A percentile compares a stretch with the other conserved stretches of the same genome.
These are phyloP conservation scores for Amanita pallidorosea DNA, from an alignment of 768 basidiomycete genomes.

Conservation along the genomic window DNA sequence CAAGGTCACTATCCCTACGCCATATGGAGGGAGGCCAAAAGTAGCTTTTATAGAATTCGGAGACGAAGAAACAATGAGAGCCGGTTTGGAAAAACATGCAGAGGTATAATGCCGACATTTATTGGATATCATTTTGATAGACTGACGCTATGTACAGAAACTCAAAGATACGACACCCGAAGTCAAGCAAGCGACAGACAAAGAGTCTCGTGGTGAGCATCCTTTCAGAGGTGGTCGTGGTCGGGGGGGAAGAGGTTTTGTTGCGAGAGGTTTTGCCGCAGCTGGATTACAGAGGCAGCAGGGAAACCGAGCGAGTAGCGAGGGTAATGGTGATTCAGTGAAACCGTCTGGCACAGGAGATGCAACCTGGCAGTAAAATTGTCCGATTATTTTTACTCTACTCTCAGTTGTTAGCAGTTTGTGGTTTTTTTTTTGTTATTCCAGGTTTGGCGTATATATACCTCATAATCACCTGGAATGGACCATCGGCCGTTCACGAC, in stretches of 20 bases:
- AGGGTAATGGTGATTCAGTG: conserved; percentile 10
- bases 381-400: neutral
- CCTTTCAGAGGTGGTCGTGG: conserved; percentile 24
- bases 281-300: conserved; percentile 40
- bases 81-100: conserved; percentile 62
- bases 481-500: no score
- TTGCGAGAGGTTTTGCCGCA: conserved; percentile 49
- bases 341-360: conserved; percentile 3
- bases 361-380: neutral
- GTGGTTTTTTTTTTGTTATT: neutral
- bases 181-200: conserved; percentile 62
- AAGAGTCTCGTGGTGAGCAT: conserved; percentile 30
- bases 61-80: conserved; percentile 78
- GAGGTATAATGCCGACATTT: conserved; percentile 37
- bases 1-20: conserved; percentile 48
- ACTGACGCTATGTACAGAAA: conserved; percentile 33
- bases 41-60: conserved; percentile 87
- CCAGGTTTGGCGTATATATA: neutral
- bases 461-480: neutral
- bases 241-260: conserved; percentile 35
- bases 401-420: neutral
- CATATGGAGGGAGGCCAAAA: conserved; percentile 37
- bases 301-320: conserved; percentile 8
- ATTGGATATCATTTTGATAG: neutral
- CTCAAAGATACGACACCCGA: conserved; percentile 56